Evolutionary conservation across 768 basidiomycete genomes (phyloP).

Genomic region (Boletellus ananas): DNA sequence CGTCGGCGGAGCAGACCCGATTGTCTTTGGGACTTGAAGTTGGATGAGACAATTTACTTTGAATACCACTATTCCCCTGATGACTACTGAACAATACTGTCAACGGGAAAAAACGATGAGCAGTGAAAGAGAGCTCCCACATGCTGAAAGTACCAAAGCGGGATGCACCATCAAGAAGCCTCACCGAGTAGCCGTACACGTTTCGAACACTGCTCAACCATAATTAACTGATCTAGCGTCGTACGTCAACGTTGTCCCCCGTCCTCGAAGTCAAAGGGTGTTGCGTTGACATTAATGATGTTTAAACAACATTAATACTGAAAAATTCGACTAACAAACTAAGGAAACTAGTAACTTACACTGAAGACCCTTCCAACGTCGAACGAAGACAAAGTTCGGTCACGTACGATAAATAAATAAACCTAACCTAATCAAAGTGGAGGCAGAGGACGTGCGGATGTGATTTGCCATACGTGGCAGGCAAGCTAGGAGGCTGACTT

Average conservation of each 20-base stretch:
- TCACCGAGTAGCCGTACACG: too few relatives aligned
- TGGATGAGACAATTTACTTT: too few relatives aligned
- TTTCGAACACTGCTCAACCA: too few relatives aligned
- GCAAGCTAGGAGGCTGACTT: slow-evolving; percentile 2
- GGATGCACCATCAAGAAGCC: too few relatives aligned
- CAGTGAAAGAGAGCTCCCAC: too few relatives aligned
- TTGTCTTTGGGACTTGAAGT: too few relatives aligned
- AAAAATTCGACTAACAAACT: slow-evolving; percentile 19
- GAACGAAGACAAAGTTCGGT: slow-evolving; percentile 15
- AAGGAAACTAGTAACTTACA: slow-evolving; percentile 27
- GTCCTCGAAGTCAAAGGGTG: neutral
- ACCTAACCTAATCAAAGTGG: slow-evolving; percentile 1
- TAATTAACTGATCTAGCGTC: too few relatives aligned
- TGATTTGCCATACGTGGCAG: slow-evolving; percentile 4
- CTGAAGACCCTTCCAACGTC: slow-evolving; percentile 25
- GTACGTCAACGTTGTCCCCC: neutral
- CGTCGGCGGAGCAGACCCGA: too few relatives aligned
- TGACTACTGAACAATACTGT: too few relatives aligned
- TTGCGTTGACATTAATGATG: slow-evolving; percentile 28
- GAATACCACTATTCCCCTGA: too few relatives aligned
- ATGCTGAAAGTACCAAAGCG: too few relatives aligned
- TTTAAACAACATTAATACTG: slow-evolving; percentile 33
- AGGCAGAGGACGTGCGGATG: slow-evolving; percentile 4
- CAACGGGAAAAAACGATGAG: too few relatives aligned
- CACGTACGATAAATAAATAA: slow-evolving; percentile 20